Evolutionary conservation across 2,329 filamentous ascomycete genomes (phyloP).

Genomic region (Cercospora sp.): DNA sequence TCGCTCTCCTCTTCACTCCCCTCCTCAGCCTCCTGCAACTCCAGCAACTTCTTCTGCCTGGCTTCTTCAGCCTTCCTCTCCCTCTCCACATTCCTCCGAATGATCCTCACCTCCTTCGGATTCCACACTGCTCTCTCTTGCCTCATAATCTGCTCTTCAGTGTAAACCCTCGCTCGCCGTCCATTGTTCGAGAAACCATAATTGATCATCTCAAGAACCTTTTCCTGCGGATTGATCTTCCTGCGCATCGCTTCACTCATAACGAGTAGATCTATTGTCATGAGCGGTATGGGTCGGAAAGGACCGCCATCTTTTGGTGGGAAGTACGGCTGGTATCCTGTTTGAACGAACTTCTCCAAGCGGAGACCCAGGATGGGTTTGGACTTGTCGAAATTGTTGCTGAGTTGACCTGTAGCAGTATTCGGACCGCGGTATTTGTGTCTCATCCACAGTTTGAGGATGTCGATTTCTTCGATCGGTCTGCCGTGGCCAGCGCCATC

Average conservation of each 20-base stretch:
- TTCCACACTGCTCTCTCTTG: slow-evolving; percentile 14
- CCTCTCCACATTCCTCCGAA: slow-evolving; percentile 8
- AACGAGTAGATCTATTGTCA: slow-evolving; percentile 49
- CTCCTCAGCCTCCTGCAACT: background rate
- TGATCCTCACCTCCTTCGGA: slow-evolving; percentile 11
- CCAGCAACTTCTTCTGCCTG: slow-evolving; percentile 2
- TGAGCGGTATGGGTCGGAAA: slow-evolving; percentile 17
- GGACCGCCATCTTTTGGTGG: slow-evolving; percentile 9
- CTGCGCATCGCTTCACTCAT: slow-evolving; percentile 58
- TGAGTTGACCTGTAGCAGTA: slow-evolving; percentile 25
- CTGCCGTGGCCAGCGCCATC: slow-evolving; percentile 20
- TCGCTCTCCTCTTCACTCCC: background rate
- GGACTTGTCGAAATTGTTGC: slow-evolving; percentile 15
- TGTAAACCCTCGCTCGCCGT: background rate
- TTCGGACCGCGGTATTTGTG: slow-evolving; percentile 52
- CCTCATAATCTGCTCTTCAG: slow-evolving; percentile 13
- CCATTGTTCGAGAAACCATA: slow-evolving; percentile 53
- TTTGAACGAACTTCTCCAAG: slow-evolving; percentile 15
- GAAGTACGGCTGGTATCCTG: slow-evolving; percentile 19
- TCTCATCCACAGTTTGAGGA: slow-evolving; percentile 59
- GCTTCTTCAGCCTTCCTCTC: slow-evolving; percentile 2
- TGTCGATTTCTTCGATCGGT: slow-evolving; percentile 47
- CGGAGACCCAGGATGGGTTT: slow-evolving; percentile 55
- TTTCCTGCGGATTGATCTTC: slow-evolving; percentile 54
- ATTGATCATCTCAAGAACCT: slow-evolving; percentile 59